Conservation (phyloP, 2,329 filamentous ascomycete species). For the Thielaviopsis musarum region DNA sequence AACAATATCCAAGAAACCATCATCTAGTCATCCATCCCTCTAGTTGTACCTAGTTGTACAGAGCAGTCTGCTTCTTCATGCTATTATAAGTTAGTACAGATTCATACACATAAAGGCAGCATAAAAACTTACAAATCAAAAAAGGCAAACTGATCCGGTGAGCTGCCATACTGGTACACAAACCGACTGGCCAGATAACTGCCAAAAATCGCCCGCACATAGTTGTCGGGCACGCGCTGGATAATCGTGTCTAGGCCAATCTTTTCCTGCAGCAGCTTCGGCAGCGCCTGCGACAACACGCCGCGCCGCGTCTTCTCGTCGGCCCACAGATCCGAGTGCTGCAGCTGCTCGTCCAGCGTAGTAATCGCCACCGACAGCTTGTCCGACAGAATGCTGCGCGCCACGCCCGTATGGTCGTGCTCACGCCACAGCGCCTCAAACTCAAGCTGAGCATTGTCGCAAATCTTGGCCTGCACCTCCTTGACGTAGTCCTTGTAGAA, state of each 20-base stretch:
- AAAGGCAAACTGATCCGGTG: conserved; percentile 91
- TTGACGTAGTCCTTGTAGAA: conserved; percentile 93
- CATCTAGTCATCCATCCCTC: no score
- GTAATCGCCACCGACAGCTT: conserved; percentile 85
- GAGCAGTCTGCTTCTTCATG: conserved; percentile 30
- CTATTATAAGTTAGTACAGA: conserved; percentile 21
- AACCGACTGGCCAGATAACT: conserved; percentile 90
- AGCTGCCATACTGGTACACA: conserved; percentile 87
- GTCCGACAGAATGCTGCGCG: conserved; percentile 80
- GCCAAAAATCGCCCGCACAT: conserved; percentile 88
- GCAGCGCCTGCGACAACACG: conserved; percentile 72
- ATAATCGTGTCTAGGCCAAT: conserved; percentile 83
- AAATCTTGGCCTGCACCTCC: conserved; percentile 78
- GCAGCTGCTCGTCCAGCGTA: conserved; percentile 89
- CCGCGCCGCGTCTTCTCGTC: conserved; percentile 61
- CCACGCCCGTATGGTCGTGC: conserved; percentile 60
- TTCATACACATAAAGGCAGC: not conserved
- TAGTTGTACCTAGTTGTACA: not conserved
- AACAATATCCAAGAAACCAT: not conserved
- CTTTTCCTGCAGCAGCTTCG: conserved; percentile 67
- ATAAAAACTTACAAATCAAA: conserved; percentile 79
- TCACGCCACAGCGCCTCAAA: conserved; percentile 99
- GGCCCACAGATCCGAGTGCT: conserved; percentile 82
- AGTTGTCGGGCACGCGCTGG: conserved; percentile 73
- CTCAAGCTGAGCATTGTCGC: conserved; percentile 79